Conservation (phyloP, 225 moss, liverwort and hornwort genomes). For the Pseudoscleropodium purum region DNA sequence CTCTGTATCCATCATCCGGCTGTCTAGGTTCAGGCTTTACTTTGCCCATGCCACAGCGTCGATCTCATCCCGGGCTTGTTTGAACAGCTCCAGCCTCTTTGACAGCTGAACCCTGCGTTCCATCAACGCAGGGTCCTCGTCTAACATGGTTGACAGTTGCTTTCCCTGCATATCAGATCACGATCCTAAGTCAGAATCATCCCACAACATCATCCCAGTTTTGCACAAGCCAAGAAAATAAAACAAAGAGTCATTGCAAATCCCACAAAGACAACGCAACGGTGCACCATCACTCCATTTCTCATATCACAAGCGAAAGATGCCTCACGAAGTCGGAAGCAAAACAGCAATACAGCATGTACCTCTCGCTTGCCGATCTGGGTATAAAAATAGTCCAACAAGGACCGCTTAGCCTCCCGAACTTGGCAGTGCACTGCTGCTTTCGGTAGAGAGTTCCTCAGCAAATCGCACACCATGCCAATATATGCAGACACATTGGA, state of each 20-base stretch:
- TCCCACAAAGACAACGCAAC: background rate
- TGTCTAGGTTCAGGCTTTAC: slow-evolving; percentile 30
- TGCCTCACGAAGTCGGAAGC: background rate
- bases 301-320: background rate
- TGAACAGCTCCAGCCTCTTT: slow-evolving; percentile 58
- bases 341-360: background rate
- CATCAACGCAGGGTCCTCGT: slow-evolving; percentile 62
- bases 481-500: slow-evolving; percentile 41
- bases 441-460: slow-evolving; percentile 38
- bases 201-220: background rate
- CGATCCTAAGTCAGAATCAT: background rate
- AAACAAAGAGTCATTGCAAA: background rate
- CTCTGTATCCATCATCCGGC: background rate
- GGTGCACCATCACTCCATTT: background rate
- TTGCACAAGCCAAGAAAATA: background rate
- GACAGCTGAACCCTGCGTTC: slow-evolving; percentile 40
- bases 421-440: slow-evolving; percentile 53
- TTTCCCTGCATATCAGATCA: slow-evolving; percentile 25
- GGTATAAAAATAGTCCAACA: slow-evolving; percentile 39
- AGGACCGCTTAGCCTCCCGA: slow-evolving; percentile 38
- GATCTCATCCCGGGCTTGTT: slow-evolving; percentile 54
- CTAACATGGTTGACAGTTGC: slow-evolving; percentile 43
- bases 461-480: slow-evolving; percentile 31
- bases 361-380: slow-evolving; percentile 56
- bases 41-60: slow-evolving; percentile 55